A percentile compares a stretch with the other conserved stretches of the same genome.
phyloP scores from a whole-genome alignment of 176 grass and related monocot species.

The Hsuehochloa calcarea region DNA sequence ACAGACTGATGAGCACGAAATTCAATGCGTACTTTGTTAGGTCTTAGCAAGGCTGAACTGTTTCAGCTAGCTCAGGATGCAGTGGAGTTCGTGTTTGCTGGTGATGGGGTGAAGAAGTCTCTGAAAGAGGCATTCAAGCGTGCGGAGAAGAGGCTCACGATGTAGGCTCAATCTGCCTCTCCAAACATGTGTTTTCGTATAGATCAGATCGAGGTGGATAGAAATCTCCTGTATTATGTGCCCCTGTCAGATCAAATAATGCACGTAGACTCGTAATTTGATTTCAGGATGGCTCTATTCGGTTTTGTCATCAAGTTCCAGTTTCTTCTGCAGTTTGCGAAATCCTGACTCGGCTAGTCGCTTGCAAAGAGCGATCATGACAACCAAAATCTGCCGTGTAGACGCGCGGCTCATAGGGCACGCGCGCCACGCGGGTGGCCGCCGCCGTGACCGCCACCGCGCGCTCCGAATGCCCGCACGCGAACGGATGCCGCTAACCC shows the following conservation, averaged over 20 bases:
- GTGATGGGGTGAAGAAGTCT: slow-evolving; percentile 57
- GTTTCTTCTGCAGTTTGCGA: neutral
- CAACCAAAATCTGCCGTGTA: too few relatives aligned
- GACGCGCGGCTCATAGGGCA: too few relatives aligned
- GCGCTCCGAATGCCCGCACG: too few relatives aligned
- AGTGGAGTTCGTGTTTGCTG: slow-evolving; percentile 60
- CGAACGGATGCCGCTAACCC: too few relatives aligned
- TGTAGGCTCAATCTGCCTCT: neutral
- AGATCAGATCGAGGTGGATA: too few relatives aligned
- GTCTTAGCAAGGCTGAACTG: slow-evolving; percentile 67
- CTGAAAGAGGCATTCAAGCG: slow-evolving; percentile 53
- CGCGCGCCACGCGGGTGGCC: too few relatives aligned
- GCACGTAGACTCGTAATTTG: neutral
- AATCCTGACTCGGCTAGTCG: neutral
- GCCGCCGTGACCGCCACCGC: too few relatives aligned
- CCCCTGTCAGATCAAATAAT: neutral
- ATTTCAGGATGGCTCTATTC: neutral
- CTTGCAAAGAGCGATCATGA: too few relatives aligned
- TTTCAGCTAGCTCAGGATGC: slow-evolving; percentile 63
- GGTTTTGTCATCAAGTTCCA: neutral
- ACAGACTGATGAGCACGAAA: neutral
- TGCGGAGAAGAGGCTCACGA: slow-evolving; percentile 31
- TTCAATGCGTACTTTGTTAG: slow-evolving; percentile 28
- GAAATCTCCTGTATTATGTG: neutral
- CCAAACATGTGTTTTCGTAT: neutral